Conservation (phyloP, 306 rosid genomes). For the Phaseolus lunatus region DNA sequence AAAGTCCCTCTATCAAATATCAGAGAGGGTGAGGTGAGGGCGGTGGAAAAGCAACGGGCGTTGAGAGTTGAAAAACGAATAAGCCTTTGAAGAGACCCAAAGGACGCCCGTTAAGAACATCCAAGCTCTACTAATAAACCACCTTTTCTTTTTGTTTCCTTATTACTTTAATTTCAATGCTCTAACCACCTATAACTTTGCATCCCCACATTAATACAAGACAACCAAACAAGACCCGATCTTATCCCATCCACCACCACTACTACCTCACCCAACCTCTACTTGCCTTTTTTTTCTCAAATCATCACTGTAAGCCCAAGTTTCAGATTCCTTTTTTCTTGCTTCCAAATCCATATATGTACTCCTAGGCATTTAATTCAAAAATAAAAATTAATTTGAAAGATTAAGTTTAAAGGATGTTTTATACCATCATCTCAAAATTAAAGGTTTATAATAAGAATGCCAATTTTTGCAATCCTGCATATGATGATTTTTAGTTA, state of each 20-base stretch:
- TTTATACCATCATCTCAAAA: background rate
- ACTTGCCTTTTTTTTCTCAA: background rate
- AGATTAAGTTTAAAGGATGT: background rate
- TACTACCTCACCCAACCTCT: background rate
- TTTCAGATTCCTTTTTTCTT: background rate
- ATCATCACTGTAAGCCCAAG: background rate
- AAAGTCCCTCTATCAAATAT: background rate
- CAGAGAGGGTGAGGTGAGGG: background rate
- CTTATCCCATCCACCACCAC: slow-evolving; percentile 16
- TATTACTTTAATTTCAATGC: background rate
- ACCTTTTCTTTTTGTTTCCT: background rate
- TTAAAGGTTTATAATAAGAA: background rate
- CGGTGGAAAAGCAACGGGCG: background rate
- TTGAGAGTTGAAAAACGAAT: slow-evolving; percentile 27
- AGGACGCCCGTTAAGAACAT: slow-evolving; percentile 37
- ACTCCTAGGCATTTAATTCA: background rate
- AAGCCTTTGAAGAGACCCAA: slow-evolving; percentile 54
- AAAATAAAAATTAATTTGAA: background rate
- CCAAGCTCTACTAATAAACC: background rate
- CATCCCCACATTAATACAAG: background rate
- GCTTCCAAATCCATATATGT: background rate
- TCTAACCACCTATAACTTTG: background rate
- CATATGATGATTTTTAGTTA: no score
- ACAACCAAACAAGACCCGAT: no score
- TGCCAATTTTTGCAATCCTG: background rate